These are phyloP conservation scores for Eragrostis tef DNA, from an alignment of 202 grass and related monocot genomes.

Conservation along the genomic window DNA sequence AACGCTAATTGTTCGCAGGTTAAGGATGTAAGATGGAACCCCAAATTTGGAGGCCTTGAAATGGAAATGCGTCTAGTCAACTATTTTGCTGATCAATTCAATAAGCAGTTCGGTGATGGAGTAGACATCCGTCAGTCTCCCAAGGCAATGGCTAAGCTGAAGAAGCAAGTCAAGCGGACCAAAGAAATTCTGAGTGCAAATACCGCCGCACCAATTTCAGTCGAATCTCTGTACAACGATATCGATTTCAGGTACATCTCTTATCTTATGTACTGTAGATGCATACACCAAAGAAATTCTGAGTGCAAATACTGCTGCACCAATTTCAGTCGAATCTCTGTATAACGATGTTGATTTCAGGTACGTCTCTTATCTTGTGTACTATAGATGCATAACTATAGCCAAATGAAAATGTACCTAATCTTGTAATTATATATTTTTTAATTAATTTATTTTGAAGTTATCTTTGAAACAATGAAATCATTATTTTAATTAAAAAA, in stretches of 20 bases:
- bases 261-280: not conserved
- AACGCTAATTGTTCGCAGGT: conserved; percentile 60
- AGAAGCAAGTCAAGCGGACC: conserved; percentile 97
- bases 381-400: not conserved
- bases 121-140: conserved; percentile 87
- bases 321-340: conserved; percentile 95
- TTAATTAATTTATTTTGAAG: no score
- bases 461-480: not conserved
- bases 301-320: conserved; percentile 88
- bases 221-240: conserved; percentile 95
- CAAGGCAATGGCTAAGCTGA: conserved; percentile 99
- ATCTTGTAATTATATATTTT: not conserved
- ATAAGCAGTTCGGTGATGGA: conserved; percentile 77
- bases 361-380: conserved; percentile 45
- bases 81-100: conserved; percentile 92
- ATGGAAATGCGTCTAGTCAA: conserved; percentile 88
- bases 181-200: conserved; percentile 99
- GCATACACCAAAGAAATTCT: conserved; percentile 91
- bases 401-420: conserved; percentile 15
- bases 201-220: conserved; percentile 84
- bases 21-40: conserved; percentile 95
- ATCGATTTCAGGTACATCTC: conserved; percentile 83
- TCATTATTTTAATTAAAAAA: not conserved
- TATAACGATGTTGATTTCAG: conserved; percentile 95
- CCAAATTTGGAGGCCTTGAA: conserved; percentile 82